phyloP scores from a whole-genome alignment of 768 basidiomycete genomes.

The Suillus tomentosus region DNA sequence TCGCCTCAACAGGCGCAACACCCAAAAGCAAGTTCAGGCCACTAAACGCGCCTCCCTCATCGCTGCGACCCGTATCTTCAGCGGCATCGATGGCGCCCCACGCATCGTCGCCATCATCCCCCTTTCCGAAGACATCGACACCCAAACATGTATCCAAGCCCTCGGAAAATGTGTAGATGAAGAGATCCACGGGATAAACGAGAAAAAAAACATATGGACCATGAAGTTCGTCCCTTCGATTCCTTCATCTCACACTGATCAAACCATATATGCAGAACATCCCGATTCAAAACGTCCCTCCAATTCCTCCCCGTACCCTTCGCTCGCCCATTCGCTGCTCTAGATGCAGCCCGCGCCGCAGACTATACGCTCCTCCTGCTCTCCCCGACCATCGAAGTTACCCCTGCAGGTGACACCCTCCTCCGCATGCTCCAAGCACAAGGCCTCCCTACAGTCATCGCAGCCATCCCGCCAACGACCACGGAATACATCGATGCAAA shows the following conservation, averaged over 20 bases:
- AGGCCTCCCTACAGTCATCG: constrained; percentile 82
- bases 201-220: constrained; percentile 47
- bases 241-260: not conserved
- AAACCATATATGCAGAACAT: constrained; percentile 52
- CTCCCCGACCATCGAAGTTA: constrained; percentile 81
- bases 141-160: constrained; percentile 51
- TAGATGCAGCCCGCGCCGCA: constrained; percentile 85
- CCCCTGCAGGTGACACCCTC: constrained; percentile 82
- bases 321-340: constrained; percentile 67
- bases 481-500: constrained; percentile 57
- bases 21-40: constrained; percentile 80
- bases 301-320: constrained; percentile 84
- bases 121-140: constrained; percentile 65
- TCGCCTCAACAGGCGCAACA: constrained; percentile 78
- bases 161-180: constrained; percentile 61
- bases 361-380: constrained; percentile 90
- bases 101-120: constrained; percentile 89
- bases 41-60: constrained; percentile 2
- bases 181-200: constrained; percentile 23
- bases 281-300: constrained; percentile 87
- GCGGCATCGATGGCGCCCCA: constrained; percentile 74
- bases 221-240: constrained; percentile 52
- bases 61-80: constrained; percentile 58
- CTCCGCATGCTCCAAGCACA: constrained; percentile 88
- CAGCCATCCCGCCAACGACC: constrained; percentile 63